Evolutionary conservation across 176 grass and related monocot species (phyloP).

Genomic region (Musa schizocarpa): DNA sequence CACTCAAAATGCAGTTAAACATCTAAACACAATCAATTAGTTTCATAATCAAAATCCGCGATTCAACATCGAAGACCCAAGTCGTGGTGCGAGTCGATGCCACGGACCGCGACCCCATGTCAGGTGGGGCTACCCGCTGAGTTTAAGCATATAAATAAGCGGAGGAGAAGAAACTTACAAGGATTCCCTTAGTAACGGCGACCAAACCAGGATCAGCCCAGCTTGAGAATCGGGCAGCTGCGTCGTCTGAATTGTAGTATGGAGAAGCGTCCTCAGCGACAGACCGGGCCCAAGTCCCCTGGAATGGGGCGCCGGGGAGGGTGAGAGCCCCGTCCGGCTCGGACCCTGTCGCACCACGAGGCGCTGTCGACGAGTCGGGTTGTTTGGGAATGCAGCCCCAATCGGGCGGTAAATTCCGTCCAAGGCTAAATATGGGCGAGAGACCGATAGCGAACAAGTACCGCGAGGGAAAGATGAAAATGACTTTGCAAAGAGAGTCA

Average conservation of each 20-base stretch:
- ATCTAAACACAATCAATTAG: too few species aligned
- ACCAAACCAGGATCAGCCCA: constrained; percentile 1
- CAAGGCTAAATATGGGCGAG: constrained; percentile 64
- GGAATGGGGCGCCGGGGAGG: constrained; percentile 1
- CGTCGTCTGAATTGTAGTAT: neutral
- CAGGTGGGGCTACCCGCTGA: neutral
- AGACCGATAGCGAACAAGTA: constrained; percentile 74
- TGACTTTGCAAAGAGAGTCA: constrained; percentile 65
- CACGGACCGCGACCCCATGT: too few species aligned
- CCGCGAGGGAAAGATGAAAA: constrained; percentile 60
- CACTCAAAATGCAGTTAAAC: too few species aligned
- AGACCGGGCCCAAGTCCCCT: neutral
- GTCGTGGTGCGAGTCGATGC: too few species aligned
- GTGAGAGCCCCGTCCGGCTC: constrained; percentile 11
- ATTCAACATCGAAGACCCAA: too few species aligned
- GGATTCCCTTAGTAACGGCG: constrained; percentile 7
- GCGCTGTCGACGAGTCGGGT: too few species aligned
- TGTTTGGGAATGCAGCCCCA: too few species aligned
- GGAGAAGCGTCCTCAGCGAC: constrained; percentile 1
- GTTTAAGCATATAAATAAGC: constrained; percentile 8
- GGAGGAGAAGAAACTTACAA: constrained; percentile 9
- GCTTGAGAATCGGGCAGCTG: constrained; percentile 1
- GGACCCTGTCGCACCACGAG: constrained; percentile 14
- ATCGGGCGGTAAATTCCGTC: constrained; percentile 7
- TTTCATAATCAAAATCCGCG: too few species aligned